Evolutionary conservation across 2,329 filamentous ascomycete species (phyloP).

Genomic region (Sporothrix pallida): DNA sequence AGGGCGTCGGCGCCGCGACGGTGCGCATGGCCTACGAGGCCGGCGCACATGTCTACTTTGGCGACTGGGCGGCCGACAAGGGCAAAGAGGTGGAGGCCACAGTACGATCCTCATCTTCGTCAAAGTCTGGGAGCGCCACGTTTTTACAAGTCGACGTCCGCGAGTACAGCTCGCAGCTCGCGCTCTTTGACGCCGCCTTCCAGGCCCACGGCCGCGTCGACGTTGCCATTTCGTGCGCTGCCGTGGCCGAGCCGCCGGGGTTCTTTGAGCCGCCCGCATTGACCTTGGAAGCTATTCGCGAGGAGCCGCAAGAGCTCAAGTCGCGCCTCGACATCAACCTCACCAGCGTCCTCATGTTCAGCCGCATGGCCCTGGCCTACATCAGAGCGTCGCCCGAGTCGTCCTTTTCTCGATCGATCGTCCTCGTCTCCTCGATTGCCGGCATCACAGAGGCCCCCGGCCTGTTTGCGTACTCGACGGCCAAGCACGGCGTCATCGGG

Average conservation of each 20-base stretch:
- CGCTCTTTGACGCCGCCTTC: conserved; percentile 54
- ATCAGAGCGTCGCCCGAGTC: conserved; percentile 45
- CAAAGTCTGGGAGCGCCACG: neutral
- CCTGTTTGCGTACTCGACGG: conserved; percentile 54
- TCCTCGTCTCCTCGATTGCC: conserved; percentile 48
- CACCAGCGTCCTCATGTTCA: conserved; percentile 53
- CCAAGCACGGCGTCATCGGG: conserved; percentile 57
- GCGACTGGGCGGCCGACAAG: conserved; percentile 41
- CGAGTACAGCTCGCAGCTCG: conserved; percentile 52
- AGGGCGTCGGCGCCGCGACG: conserved; percentile 42
- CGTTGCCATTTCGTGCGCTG: conserved; percentile 56
- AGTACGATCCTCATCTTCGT: neutral
- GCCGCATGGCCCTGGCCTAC: conserved; percentile 56
- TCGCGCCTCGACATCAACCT: conserved; percentile 55
- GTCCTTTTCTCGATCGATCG: conserved; percentile 40
- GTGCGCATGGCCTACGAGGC: conserved; percentile 38
- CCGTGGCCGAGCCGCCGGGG: conserved; percentile 49
- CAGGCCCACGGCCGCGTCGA: conserved; percentile 54
- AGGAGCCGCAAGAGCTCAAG: conserved; percentile 40
- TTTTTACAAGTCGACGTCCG: conserved; percentile 54
- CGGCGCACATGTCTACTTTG: conserved; percentile 42
- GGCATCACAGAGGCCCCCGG: conserved; percentile 57
- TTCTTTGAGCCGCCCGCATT: conserved; percentile 49
- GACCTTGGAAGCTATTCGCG: conserved; percentile 39
- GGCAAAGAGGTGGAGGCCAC: conserved; percentile 36